phyloP scores from a whole-genome alignment of 129 eudicot species.

The Tanacetum coccineum region DNA sequence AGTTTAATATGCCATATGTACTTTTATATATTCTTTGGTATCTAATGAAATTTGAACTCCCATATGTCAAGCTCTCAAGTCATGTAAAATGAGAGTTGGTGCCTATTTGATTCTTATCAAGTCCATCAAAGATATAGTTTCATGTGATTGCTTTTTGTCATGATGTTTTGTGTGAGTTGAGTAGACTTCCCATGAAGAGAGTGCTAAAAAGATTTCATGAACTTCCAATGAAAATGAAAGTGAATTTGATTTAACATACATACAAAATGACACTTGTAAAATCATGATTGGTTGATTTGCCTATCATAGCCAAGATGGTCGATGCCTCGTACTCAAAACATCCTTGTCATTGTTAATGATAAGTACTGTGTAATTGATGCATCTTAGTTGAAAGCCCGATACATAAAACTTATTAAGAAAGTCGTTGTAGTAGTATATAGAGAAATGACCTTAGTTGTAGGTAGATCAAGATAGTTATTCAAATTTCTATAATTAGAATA shows the following conservation, averaged over 20 bases:
- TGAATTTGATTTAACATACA: slow-evolving; percentile 14
- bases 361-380: background rate
- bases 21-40: background rate
- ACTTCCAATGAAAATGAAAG: background rate
- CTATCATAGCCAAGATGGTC: background rate
- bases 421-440: background rate
- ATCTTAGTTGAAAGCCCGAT: background rate
- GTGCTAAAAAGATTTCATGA: background rate
- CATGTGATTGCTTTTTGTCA: background rate
- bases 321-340: background rate
- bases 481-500: background rate
- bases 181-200: slow-evolving; percentile 21
- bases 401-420: background rate
- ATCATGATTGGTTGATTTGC: slow-evolving; percentile 2
- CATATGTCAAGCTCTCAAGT: background rate
- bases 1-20: background rate
- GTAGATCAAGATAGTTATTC: too few relatives aligned
- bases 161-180: slow-evolving; percentile 11
- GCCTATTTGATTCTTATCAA: background rate
- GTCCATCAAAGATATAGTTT: slow-evolving; percentile 9
- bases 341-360: background rate
- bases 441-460: background rate
- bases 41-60: background rate
- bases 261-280: slow-evolving; percentile 7
- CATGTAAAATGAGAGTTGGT: background rate